These are phyloP conservation scores for Tricladium varicosporioides DNA, from an alignment of 2,329 filamentous ascomycete genomes.

Conservation along the genomic window DNA sequence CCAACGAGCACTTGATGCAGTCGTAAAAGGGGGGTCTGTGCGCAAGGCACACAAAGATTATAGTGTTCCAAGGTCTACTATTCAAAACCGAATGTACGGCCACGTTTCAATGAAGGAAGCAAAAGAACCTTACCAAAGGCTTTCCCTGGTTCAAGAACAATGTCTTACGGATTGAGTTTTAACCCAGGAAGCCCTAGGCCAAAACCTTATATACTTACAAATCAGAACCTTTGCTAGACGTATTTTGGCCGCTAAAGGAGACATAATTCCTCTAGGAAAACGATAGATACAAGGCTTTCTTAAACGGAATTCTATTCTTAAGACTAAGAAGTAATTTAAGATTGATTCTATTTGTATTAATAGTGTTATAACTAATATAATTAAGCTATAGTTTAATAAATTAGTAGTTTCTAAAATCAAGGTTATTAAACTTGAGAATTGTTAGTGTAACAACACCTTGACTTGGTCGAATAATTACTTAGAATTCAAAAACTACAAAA, in stretches of 20 bases:
- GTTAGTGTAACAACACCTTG: too few species aligned
- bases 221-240: slow-evolving; percentile 1
- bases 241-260: not conserved
- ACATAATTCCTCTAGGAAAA: slow-evolving; percentile 3
- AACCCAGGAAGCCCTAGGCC: not conserved
- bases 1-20: not conserved
- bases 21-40: not conserved
- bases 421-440: slow-evolving; percentile 1
- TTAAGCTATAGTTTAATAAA: slow-evolving; percentile 5
- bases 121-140: not conserved
- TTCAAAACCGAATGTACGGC: not conserved
- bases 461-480: too few species aligned
- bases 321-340: slow-evolving; percentile 3
- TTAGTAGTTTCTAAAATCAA: not conserved
- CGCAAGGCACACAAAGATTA: not conserved
- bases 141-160: not conserved
- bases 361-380: slow-evolving; percentile 1
- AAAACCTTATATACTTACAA: not conserved
- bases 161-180: not conserved
- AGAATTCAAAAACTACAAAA: too few species aligned
- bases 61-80: not conserved
- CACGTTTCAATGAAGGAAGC: slow-evolving; percentile 1
- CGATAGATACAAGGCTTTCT: not conserved
- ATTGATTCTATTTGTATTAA: slow-evolving; percentile 8
- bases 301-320: slow-evolving; percentile 1